These are phyloP conservation scores for Pseudophaeomoniella oleicola DNA, from an alignment of 2,329 filamentous ascomycete species.

Conservation along the genomic window DNA sequence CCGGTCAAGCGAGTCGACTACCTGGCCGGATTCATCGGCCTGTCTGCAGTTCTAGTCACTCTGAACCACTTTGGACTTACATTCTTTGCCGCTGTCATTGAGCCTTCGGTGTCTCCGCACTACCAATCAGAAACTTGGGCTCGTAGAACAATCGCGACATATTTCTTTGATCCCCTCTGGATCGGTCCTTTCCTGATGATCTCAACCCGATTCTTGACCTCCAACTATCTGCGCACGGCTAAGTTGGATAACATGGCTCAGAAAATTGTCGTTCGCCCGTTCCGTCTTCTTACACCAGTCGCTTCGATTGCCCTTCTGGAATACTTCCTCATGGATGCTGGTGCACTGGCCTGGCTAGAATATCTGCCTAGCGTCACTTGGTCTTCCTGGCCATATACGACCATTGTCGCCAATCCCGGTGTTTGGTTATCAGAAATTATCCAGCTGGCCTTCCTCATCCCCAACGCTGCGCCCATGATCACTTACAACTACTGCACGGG, in stretches of 20 bases:
- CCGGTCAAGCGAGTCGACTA: conserved; percentile 26
- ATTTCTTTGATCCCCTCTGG: conserved; percentile 31
- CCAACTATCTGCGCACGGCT: conserved; percentile 26
- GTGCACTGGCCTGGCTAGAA: conserved; percentile 26
- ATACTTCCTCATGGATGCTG: conserved; percentile 32
- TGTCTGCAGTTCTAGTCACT: conserved; percentile 30
- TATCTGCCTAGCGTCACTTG: conserved; percentile 32
- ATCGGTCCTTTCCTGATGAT: conserved; percentile 35
- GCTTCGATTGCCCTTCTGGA: conserved; percentile 27
- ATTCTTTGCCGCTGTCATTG: conserved; percentile 25
- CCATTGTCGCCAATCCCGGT: conserved; percentile 24
- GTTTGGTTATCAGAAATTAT: conserved; percentile 29
- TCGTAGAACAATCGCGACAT: conserved; percentile 26
- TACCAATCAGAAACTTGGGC: conserved; percentile 26
- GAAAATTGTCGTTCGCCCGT: conserved; percentile 27
- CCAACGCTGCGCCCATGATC: conserved; percentile 32
- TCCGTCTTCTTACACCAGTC: conserved; percentile 35
- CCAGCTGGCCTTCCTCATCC: conserved; percentile 31
- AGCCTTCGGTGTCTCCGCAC: conserved; percentile 20
- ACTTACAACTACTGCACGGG: conserved; percentile 34
- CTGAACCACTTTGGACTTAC: conserved; percentile 30
- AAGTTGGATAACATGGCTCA: conserved; percentile 28
- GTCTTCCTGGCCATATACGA: conserved; percentile 33
- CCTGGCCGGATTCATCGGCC: conserved; percentile 29
- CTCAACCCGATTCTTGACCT: conserved; percentile 29